Evolutionary conservation across 2,329 filamentous ascomycete genomes (phyloP), one percentile per base, ranked within the genome.

Genomic region (Geosmithia flava): DNA sequence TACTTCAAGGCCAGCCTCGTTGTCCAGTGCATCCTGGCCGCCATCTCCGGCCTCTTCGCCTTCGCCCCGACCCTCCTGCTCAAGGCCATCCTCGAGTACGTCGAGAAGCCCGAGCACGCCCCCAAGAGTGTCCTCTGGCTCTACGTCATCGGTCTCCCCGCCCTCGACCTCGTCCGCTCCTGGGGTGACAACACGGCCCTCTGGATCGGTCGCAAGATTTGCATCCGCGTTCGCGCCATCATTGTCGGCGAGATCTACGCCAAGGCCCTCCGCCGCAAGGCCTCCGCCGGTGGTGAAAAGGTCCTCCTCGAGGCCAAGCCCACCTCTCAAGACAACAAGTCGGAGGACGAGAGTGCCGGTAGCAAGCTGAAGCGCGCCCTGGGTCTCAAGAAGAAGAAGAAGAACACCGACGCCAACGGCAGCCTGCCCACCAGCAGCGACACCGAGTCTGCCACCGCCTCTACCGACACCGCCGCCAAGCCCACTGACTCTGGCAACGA

Each of bases 241-340:
- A 89, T 98, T 52, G 88, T 98, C 54, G 93, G 93, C 48, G 93
- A 98, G 59, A 93, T 98, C 44, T 98, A 98, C 62, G 87, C 89
- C 49, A 98, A 98, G 68, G 88, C 93, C 1, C 75, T 98, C 17
- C 82, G 94, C 53, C 83, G 93, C 56, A 95, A 95, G 65, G 91
- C 89, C 17, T 83, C 88, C 20, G 82, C 90, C 8, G 79, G 82
- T 17, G 75, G 74, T 39, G 89, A 97, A 55, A 81, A 84, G 47
- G 74, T 83, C 1, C 71, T 93, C 16, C 85, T 87, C 30, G 71
- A 76, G 47, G 66, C 70, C 42, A 64, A 66, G 42, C 52, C 58
- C 2, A 30, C 58, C 3, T 62, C 70, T 23, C 58, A 70, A 8
- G 65, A 72, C 47, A 53, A 61, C 55, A 52, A 62, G 7, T 52